phyloP scores from a whole-genome alignment of 2,329 filamentous ascomycete genomes.

The Phaeosphaeria sp. region DNA sequence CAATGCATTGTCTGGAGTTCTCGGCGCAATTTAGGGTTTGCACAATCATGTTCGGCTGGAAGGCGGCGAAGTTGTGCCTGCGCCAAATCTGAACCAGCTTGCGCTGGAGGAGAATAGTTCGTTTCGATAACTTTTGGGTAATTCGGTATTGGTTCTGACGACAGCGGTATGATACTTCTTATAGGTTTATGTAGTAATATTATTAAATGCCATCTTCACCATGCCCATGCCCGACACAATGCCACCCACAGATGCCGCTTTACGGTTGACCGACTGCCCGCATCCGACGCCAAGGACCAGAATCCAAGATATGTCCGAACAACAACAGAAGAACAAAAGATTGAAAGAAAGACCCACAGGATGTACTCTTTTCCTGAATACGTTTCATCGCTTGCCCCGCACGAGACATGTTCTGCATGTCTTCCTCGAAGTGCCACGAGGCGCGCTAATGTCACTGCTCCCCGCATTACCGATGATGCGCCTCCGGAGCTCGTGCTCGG shows the following conservation, averaged over 20 bases:
- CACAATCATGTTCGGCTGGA: not conserved
- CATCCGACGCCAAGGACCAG: not conserved
- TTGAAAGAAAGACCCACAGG: not conserved
- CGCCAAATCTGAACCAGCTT: not conserved
- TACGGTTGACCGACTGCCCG: not conserved
- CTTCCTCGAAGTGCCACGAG: constrained; percentile 1
- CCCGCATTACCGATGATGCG: constrained; percentile 16
- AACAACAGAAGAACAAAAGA: not conserved
- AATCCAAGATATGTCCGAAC: not conserved
- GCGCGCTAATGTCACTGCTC: constrained; percentile 12
- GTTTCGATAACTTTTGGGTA: not conserved
- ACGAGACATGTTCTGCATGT: constrained; percentile 1
- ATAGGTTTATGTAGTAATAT: constrained; percentile 25
- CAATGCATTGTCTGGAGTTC: constrained; percentile 18
- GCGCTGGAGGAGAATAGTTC: not conserved
- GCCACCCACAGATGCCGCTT: not conserved
- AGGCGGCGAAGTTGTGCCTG: not conserved
- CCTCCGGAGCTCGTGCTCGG: constrained; percentile 16
- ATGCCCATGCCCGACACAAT: no score
- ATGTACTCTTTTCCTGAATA: not conserved
- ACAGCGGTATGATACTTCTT: constrained; percentile 5
- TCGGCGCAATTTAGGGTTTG: constrained; percentile 9
- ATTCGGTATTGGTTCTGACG: not conserved
- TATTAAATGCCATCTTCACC: constrained; percentile 4
- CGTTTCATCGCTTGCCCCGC: not conserved